Evolutionary conservation across 768 basidiomycete genomes (phyloP), one percentile per base, ranked within the genome.

Genomic region (Suillus occidentalis): DNA sequence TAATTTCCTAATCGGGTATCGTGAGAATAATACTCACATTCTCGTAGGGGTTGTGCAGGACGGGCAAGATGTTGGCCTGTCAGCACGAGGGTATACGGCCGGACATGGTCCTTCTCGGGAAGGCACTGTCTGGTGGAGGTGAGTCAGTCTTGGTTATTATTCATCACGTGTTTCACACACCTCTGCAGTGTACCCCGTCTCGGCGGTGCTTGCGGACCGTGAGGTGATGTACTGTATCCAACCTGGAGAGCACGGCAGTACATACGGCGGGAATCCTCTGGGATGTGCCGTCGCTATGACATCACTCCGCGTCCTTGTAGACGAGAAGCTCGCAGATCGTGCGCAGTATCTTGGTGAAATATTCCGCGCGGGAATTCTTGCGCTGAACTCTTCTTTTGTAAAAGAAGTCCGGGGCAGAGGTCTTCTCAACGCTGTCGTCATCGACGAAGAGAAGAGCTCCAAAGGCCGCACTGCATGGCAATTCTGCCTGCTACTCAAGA

Each of bases 191-290:
- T 98, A 97, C 76, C 97, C 97, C 52, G 96, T 99, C 13, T 97
- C 96, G 31, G 95, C 93, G 16, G 96, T 99, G 22, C 85, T 99
- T 39, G 90, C 96, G 20, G 88, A 94, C 76, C 86, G 88, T 68
- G 90, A 92, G n/a, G 78, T 99, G 69, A 97, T 99, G 94, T 86
- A 95, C 20, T 93, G 90, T 78, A 96, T 99, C 71, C 83, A 87
- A 62, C 96, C 97, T 25, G 96, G 97, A 61, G 95, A 98, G 79
- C 97, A 99, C 68, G 95, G 96, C 3, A 92, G 90, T 68, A 99
- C 97, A 0, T 98, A 97, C 65, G 96, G 96, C 71, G 96, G 96
- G 89, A 99, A 97, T 75, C 97, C 97, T 0, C 83, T 99, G 25
- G 97, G 91, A 9, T 97, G 95, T 70, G 97, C 97, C n/a, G 93